phyloP scores from a whole-genome alignment of 257 asterid genomes.

The Primulina tabacum region DNA sequence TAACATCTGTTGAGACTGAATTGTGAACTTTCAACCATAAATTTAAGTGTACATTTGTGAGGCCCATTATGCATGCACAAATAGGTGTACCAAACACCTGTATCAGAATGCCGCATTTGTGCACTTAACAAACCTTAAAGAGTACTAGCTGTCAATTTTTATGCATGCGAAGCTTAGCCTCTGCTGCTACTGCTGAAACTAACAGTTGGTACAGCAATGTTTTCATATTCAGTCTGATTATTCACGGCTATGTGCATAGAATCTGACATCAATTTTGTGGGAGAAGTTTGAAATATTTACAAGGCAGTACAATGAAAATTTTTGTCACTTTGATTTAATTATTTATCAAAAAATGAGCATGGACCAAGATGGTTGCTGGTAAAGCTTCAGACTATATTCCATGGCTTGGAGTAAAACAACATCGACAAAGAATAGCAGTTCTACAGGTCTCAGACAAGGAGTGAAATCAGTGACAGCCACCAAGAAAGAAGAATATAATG shows the following conservation, averaged over 20 bases:
- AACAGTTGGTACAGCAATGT: neutral
- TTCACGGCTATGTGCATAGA: constrained; percentile 5
- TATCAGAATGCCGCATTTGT: constrained; percentile 3
- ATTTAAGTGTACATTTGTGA: constrained; percentile 5
- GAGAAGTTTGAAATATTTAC: no score
- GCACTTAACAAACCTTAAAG: neutral
- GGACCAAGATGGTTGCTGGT: no score
- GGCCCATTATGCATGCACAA: constrained; percentile 1
- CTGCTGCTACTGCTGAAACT: constrained; percentile 10
- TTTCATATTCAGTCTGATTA: neutral
- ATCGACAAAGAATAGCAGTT: constrained; percentile 13
- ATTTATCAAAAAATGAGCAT: no score
- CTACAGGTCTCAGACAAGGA: constrained; percentile 13
- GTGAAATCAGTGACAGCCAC: constrained; percentile 18
- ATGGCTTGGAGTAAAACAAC: neutral
- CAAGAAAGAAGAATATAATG: constrained; percentile 18
- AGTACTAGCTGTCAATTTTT: neutral
- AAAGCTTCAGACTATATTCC: no score
- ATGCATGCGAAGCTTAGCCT: neutral
- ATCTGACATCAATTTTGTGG: no score
- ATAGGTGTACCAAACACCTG: neutral
- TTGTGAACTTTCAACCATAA: neutral
- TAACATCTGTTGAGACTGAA: neutral
- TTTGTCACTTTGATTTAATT: no score
- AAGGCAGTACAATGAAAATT: neutral